A percentile compares a stretch with the other conserved stretches of the same genome.
phyloP scores from a whole-genome alignment of 805 yeast genomes.

The Lipomyces lipofer region DNA sequence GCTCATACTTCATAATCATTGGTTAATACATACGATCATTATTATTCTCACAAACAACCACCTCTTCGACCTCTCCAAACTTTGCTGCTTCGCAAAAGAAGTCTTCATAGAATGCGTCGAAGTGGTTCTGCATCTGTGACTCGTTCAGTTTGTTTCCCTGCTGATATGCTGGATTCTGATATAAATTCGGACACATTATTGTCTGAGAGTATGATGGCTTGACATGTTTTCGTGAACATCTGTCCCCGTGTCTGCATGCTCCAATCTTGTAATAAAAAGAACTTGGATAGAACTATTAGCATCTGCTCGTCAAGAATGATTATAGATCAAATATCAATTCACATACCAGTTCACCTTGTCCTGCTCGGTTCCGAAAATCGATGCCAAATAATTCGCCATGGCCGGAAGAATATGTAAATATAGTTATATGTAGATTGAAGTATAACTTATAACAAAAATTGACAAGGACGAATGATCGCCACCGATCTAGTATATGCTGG shows the following conservation, averaged over 20 bases:
- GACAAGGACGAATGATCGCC: too few relatives aligned
- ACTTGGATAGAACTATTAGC: conserved; percentile 10
- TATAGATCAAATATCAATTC: background rate
- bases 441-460: too few relatives aligned
- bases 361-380: conserved; percentile 42
- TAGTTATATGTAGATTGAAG: too few relatives aligned
- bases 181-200: conserved; percentile 63
- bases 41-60: conserved; percentile 79
- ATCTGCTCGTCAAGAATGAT: background rate
- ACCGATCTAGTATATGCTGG: too few relatives aligned
- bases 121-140: conserved; percentile 47
- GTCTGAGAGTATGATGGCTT: conserved; percentile 67
- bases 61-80: conserved; percentile 54
- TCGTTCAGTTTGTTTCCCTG: conserved; percentile 35
- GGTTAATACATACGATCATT: conserved; percentile 51
- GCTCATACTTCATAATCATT: background rate
- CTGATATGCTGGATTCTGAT: conserved; percentile 56
- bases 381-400: conserved; percentile 41
- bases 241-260: conserved; percentile 90
- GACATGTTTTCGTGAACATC: conserved; percentile 70
- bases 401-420: too few relatives aligned
- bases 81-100: conserved; percentile 60
- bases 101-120: conserved; percentile 70
- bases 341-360: conserved; percentile 43
- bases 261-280: conserved; percentile 79